phyloP scores from a whole-genome alignment of 768 basidiomycete species.

The Dentipellis sp. region DNA sequence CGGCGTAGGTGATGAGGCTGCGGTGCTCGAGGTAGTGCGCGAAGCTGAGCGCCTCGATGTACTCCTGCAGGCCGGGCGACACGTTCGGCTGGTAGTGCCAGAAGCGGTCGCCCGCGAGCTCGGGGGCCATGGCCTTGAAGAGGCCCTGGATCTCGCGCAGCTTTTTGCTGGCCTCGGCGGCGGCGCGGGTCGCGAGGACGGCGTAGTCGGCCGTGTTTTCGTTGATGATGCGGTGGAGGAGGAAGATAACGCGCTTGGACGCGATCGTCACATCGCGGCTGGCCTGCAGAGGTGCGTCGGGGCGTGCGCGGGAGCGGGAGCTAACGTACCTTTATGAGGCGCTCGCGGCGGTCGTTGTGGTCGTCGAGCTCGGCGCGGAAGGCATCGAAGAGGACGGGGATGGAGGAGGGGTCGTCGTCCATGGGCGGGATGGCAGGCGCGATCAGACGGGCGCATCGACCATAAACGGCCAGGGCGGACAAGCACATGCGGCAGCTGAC shows the following conservation, averaged over 20 bases:
- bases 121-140: conserved; percentile 51
- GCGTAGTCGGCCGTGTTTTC: conserved; percentile 26
- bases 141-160: conserved; percentile 56
- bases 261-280: conserved; percentile 85
- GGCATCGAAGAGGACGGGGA: conserved; percentile 36
- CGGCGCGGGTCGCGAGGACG: conserved; percentile 36
- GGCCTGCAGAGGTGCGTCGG: conserved; percentile 32
- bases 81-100: conserved; percentile 72
- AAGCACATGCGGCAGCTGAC: background rate
- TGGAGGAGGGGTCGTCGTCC: conserved; percentile 9
- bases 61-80: conserved; percentile 86
- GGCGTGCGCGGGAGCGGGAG: background rate
- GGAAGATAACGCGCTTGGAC: conserved; percentile 91
- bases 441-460: no score
- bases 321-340: conserved; percentile 74
- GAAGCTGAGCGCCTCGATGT: conserved; percentile 89
- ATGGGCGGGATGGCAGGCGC: conserved; percentile 1
- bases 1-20: conserved; percentile 53
- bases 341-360: conserved; percentile 80
- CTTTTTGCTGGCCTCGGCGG: conserved; percentile 44
- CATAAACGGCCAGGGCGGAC: no score
- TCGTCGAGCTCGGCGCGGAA: conserved; percentile 74
- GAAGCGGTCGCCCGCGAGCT: conserved; percentile 59
- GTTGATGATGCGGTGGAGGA: conserved; percentile 67
- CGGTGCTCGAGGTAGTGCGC: conserved; percentile 72